Percentiles rank a stretch among this genome's conserved stretches.
These are phyloP conservation scores for Gypsophila paniculata DNA, from an alignment of 179 eudicot species.

Conservation along the genomic window DNA sequence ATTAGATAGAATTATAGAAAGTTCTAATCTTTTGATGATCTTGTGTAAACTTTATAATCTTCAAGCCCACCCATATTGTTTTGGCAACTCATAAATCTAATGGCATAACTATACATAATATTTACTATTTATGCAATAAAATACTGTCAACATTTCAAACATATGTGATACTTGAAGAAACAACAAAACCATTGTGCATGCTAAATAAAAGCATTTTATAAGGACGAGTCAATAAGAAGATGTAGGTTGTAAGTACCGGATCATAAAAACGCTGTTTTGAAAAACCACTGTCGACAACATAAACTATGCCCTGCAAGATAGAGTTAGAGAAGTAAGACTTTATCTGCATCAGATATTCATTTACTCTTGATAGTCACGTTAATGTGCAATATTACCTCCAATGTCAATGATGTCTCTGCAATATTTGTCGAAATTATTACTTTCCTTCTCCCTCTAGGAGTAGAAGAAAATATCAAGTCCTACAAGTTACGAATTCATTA, in stretches of 20 bases:
- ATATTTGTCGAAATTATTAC: slow-evolving; percentile 92
- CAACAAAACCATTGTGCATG: slow-evolving; percentile 4
- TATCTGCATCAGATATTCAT: background rate
- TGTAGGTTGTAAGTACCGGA: slow-evolving; percentile 51
- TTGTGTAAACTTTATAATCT: background rate
- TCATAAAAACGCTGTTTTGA: slow-evolving; percentile 93
- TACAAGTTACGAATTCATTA: slow-evolving; percentile 22
- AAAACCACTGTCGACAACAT: slow-evolving; percentile 97
- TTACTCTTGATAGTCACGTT: background rate
- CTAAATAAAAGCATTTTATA: background rate
- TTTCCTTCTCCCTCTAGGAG: slow-evolving; percentile 93
- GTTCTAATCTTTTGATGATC: background rate
- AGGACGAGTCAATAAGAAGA: slow-evolving; percentile 1
- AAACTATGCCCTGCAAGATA: slow-evolving; percentile 69
- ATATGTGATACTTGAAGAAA: slow-evolving; percentile 1
- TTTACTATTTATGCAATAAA: background rate
- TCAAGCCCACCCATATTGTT: background rate
- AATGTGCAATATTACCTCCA: slow-evolving; percentile 57
- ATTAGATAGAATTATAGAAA: too few relatives aligned
- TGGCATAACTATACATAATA: background rate
- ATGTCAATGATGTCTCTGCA: slow-evolving; percentile 94
- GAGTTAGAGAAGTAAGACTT: slow-evolving; percentile 19
- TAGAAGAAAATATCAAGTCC: slow-evolving; percentile 86
- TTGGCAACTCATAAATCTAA: background rate
- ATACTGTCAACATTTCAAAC: background rate